Evolutionary conservation across 2,329 filamentous ascomycete genomes (phyloP), one percentile per base, ranked within the genome.

Genomic region (Penicillium verrucosum): DNA sequence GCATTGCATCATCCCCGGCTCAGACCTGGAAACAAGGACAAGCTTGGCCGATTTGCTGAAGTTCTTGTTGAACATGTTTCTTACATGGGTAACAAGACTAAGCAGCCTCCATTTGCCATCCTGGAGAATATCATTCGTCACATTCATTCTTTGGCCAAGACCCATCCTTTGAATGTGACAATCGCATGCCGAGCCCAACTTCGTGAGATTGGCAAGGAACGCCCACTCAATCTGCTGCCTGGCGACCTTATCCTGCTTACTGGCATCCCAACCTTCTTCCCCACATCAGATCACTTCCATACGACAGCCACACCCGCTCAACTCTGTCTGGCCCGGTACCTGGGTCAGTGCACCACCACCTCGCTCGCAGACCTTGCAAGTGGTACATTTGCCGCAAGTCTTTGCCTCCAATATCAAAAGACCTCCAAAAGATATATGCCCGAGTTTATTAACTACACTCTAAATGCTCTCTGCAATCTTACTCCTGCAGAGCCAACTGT

Each of bases 201-300:
- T 23, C 78, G 80, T 57, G 70, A 75, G 25, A 77, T 87, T 34
- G 77, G 83, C 40, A 73, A 80, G 12, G 74, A 81, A 2, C 80
- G 78, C 29, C 73, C 78, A 0, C 67, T 85, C 80, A 65, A 82
- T 73, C 68, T 82, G 71, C 65, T 73, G 12, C 71, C 81, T n/a
- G 90, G 90, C 18, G 92, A 99, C 67, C 76, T 99, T 21, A 77
- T 92, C 23, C 77, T 96, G n/a, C 78, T 99, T 36, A 92, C 90
- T 0, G 92, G 90, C 0, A 85, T 97, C 58, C 86, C 88, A 40
- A 86, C 86, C 2, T 89, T 95, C 51, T 99, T 96, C 68, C 92
- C 94, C 5, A 96, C 94, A 0, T 97, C 92, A 0, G 94, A 99
- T 74, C 92, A 97, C 75, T 99, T 97, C 75, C 94, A 99, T 68